Percentiles rank a stretch among this genome's conserved stretches.
Evolutionary conservation across 495 filamentous ascomycete genomes (phyloP).

Genomic region (Annulohypoxylon maeteangense): DNA sequence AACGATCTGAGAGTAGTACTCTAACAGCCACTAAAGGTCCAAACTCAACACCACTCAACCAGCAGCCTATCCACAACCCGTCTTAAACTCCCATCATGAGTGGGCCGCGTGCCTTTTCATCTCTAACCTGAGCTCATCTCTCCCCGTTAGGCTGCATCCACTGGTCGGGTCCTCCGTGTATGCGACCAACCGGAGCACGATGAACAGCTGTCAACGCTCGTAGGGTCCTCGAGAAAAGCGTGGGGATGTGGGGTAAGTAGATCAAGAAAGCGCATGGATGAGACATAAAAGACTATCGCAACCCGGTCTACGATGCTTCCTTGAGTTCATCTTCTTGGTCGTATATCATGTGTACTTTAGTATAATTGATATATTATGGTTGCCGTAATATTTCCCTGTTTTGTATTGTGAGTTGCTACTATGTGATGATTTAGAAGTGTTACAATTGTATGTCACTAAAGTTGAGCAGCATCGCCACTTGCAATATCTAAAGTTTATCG

Average conservation of each 20-base stretch:
- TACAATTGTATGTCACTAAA: neutral
- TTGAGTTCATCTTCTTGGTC: neutral
- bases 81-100: neutral
- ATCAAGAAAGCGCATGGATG: slow-evolving; percentile 4
- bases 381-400: neutral
- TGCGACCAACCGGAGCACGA: slow-evolving; percentile 44
- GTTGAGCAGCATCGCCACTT: slow-evolving; percentile 1
- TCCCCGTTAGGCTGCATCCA: slow-evolving; percentile 40
- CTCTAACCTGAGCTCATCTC: neutral
- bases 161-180: slow-evolving; percentile 19
- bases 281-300: slow-evolving; percentile 23
- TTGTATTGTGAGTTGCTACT: neutral
- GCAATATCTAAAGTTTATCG: slow-evolving; percentile 24
- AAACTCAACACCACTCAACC: neutral
- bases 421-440: neutral
- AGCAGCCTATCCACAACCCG: neutral
- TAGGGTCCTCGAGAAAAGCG: slow-evolving; percentile 27
- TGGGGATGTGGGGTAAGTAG: slow-evolving; percentile 46
- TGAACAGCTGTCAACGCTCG: slow-evolving; percentile 42
- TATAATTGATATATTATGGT: neutral
- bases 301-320: slow-evolving; percentile 6
- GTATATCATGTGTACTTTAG: neutral
- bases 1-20: neutral
- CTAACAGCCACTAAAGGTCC: neutral
- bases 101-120: slow-evolving; percentile 9